Evolutionary conservation across 495 filamentous ascomycete genomes (phyloP), one percentile per base, ranked within the genome.

Genomic region (Penicillium atrosanguineum): DNA sequence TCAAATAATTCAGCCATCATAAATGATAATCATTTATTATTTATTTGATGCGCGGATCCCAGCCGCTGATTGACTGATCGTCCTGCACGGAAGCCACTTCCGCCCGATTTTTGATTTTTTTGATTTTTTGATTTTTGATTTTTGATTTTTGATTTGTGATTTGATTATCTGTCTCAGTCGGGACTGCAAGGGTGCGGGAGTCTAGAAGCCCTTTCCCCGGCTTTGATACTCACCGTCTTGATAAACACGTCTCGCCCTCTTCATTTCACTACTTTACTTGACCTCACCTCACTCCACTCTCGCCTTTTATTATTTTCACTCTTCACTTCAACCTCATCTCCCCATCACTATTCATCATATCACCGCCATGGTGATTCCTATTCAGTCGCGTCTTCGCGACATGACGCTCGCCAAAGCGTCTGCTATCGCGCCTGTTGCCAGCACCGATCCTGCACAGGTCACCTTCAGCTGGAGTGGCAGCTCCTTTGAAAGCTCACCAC

Each of bases 391-490:
- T n/a, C 47, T 67, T 19, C 59, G 50, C 34, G 54, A 50, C 48
- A 64, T 64, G 59, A 53, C 64, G 18, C 45, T 62, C 25, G 48
- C 64, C 48, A 67, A 67, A 44, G 54, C 58, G 36, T 37, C 56
- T 12, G 16, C 36, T 12, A 29, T 57, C 7, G 55, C 61, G 39
- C 61, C 64, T 14, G 49, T 65, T 16, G 64, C 72, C 42, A 73
- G 61, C 57, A 70, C 58, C 15, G 62, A 70, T 34, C 63, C 66
- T 19, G 65, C 62, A 15, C 55, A 62, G 36, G 54, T 64, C 26
- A 65, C 55, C 47, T 74, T 76, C 67, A 64, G 59, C 48, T 75
- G 68, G 63, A 74, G 72, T 61, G 71, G 66, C 50, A 67, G 69
- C 60, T 70, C 64, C 7, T 67, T 67, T 23, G 68, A 63, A 37